These are phyloP conservation scores for Syzygium oleosum DNA, from an alignment of 345 rosid species.

Conservation along the genomic window DNA sequence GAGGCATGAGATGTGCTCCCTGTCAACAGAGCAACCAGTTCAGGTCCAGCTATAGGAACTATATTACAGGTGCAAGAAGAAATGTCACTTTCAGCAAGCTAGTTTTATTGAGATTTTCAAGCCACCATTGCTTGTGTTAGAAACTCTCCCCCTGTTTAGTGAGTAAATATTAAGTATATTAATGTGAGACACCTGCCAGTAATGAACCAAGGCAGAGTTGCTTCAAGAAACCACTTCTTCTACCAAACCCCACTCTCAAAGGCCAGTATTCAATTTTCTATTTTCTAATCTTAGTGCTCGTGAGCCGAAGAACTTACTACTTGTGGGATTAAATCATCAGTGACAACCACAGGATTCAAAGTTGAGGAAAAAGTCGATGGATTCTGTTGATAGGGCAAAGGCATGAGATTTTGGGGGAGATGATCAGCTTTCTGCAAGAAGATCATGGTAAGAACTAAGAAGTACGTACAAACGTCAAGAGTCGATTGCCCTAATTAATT, in stretches of 20 bases:
- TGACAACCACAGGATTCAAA: not conserved
- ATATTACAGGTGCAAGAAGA: not conserved
- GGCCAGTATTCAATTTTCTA: not conserved
- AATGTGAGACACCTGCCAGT: not conserved
- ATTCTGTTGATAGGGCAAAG: not conserved
- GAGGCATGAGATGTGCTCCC: not conserved
- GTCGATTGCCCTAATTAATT: not conserved
- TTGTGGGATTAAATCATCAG: not conserved
- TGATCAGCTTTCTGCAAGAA: not conserved
- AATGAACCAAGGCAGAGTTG: not conserved
- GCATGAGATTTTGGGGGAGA: not conserved
- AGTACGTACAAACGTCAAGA: not conserved
- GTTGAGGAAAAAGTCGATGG: not conserved
- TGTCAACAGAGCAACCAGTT: not conserved
- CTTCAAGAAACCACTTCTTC: not conserved
- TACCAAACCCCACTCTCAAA: not conserved
- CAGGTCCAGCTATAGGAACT: not conserved
- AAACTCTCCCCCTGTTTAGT: not conserved
- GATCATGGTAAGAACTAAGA: not conserved
- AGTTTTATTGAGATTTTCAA: not conserved
- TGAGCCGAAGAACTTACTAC: not conserved
- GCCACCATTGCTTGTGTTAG: not conserved
- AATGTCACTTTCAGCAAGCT: not conserved
- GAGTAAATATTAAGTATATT: not conserved
- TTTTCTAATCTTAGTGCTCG: not conserved